Base-by-base conservation (phyloP, 106 monocot genomes). In the Platanthera zijinensis region DNA sequence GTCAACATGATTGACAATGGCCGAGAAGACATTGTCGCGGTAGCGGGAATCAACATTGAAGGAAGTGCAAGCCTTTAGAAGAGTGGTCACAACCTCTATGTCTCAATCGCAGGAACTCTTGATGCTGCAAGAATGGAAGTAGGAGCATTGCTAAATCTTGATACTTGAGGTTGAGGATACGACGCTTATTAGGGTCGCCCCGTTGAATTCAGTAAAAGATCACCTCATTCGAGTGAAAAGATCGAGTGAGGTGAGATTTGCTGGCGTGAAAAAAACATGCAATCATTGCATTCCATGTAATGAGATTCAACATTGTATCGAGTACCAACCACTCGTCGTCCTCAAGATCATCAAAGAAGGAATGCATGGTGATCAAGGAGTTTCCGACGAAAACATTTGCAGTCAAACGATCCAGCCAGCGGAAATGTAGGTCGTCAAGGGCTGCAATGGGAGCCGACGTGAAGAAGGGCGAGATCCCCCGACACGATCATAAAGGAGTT, bases 241-340 rank as follows among this genome's bases (percentile, higher is more conserved):
- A 10, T 25, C 1, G 4, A 86, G 71, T 0, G 95, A 78, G 0
- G 0, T 73, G 72, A 1, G 7, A 52, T 10, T 47, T 62, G 3
- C 85, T 86, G 39, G 64, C 83, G 17, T 62, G 62, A 8, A 51
- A 57, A 68, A 81, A 78, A 18, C 84, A 87, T 18, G 76, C 82
- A 75, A 95, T 82, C 90, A 95, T 95, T 0, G 92, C 76, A 78
- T 91, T 91, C 90, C 92, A 95, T n/a, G 92, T 88, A 78, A 95
- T 78, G 4, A 83, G 68, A 63, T 84, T 92, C 22, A 80, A 61
- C 80, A 87, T 78, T 5, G 77, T 21, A 9, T 46, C 18, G 48
- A 95, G 92, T 57, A 95, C 75, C 13, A 7, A 17, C 85, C 84
- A 87, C 1, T 48, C 87, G 32, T 85, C 90, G 47, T 82, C 76